Evolutionary conservation across 768 basidiomycete genomes (phyloP), one percentile per base, ranked within the genome.

Genomic region (Clathrus columnatus): DNA sequence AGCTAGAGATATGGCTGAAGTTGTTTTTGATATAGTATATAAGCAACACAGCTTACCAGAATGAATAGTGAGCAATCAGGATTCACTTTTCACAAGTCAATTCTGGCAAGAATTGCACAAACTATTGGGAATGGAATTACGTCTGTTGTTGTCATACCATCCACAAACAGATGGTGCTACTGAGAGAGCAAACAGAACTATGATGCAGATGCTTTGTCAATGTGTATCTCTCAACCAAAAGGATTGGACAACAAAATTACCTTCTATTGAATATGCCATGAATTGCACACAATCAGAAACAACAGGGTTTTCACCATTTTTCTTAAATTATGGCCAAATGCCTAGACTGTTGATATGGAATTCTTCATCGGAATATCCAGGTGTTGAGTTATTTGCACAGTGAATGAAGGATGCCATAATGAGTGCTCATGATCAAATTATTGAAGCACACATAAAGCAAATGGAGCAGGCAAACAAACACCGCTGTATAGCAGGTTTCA

Each of bases 91-190:
- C 60, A 77, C 73, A 0, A 72, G 72, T n/a, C 51, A 44, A 0
- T 77, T 77, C 57, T 78, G 75, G 77, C 48, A 51, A 7, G 61
- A 65, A 7, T 59, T 77, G 0, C 62, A 73, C 55, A 44, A 58
- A 41, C 61, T 63, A 6, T 51, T 72, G 0, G 67, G 68, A 0
- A 61, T 63, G 0, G 63, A 69, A 14, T 61, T 73, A 0, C 48
- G 61, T 0, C 68, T 77, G 67, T 74, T 71, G 0, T 71, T 69
- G 0, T 60, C 72, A 0, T 78, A 72, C 56, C 77, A 78, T 47
- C 75, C 74, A 0, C 67, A 77, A 60, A 70, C 72, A 3, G 70
- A 77, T 51, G 67, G 69, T 50, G 68, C 65, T 26, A 72, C 71
- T 0, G 72, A 74, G 60, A 58, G 68, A 17, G 63, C 62, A 18